These are phyloP conservation scores for Sporisorium scitamineum DNA, from an alignment of 1,284 basidiomycete species.

Conservation along the genomic window DNA sequence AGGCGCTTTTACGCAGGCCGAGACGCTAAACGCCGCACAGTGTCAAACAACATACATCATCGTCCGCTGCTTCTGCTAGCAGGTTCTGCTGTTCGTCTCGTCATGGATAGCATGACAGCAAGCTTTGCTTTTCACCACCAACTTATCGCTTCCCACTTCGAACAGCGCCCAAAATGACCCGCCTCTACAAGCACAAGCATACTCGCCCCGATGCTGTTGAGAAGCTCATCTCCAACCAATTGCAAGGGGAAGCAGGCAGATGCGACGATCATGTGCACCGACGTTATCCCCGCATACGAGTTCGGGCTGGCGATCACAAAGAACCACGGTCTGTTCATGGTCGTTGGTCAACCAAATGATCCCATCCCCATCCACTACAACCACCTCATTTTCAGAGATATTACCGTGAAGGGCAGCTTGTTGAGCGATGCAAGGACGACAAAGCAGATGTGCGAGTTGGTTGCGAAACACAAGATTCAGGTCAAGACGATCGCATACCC, in stretches of 20 bases:
- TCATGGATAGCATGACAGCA: no score
- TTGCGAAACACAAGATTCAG: conserved; percentile 40
- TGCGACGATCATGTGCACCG: conserved; percentile 46
- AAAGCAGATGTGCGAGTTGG: conserved; percentile 54
- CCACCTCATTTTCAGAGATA: conserved; percentile 54
- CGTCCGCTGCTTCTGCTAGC: no score
- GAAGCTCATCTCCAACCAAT: conserved; percentile 13
- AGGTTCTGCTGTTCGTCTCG: no score
- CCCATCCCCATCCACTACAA: conserved; percentile 51
- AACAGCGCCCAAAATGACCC: background rate
- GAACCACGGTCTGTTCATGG: conserved; percentile 48
- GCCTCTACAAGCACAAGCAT: conserved; percentile 6
- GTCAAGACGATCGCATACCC: conserved; percentile 44
- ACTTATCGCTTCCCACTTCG: no score
- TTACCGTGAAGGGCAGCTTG: conserved; percentile 48
- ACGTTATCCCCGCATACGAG: conserved; percentile 36
- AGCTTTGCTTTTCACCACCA: no score
- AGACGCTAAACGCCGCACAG: background rate
- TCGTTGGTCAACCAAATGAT: conserved; percentile 51
- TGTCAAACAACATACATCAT: conserved; percentile 12
- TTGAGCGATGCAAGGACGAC: conserved; percentile 45
- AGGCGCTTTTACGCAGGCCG: conserved; percentile 8
- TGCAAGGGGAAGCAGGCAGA: conserved; percentile 45
- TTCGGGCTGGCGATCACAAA: conserved; percentile 45
- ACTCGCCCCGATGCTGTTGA: conserved; percentile 7